A percentile compares a stretch with the other conserved stretches of the same genome.
Evolutionary conservation across 2,329 filamentous ascomycete genomes (phyloP).

Genomic region (Scedosporium aurantiacum): DNA sequence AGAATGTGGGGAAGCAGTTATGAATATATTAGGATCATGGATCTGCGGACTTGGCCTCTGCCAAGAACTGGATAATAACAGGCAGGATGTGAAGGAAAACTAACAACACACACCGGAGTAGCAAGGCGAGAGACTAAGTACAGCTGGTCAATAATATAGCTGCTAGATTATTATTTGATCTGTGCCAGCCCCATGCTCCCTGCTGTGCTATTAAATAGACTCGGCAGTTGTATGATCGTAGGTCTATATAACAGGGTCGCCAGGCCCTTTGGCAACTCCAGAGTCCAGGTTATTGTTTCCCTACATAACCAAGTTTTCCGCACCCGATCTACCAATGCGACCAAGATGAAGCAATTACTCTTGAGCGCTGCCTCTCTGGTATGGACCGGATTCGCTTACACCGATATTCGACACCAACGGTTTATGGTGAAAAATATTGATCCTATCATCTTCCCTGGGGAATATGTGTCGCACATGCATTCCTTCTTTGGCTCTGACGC

Average conservation of each 20-base stretch:
- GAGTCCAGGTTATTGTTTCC: background rate
- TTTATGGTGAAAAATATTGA: slow-evolving; percentile 24
- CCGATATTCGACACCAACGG: slow-evolving; percentile 13
- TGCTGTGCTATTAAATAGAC: background rate
- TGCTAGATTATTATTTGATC: background rate
- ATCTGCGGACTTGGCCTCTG: background rate
- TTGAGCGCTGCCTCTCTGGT: background rate
- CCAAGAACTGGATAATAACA: background rate
- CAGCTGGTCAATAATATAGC: background rate
- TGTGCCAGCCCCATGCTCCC: background rate
- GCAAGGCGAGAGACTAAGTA: too few species aligned
- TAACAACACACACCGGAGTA: too few species aligned
- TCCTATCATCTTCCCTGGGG: slow-evolving; percentile 20
- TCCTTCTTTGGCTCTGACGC: slow-evolving; percentile 25
- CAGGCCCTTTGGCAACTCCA: background rate
- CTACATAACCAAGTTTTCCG: background rate
- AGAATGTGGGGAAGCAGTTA: background rate
- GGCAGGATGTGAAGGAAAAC: background rate
- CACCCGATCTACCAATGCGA: background rate
- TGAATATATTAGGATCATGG: background rate
- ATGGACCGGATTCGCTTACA: slow-evolving; percentile 12
- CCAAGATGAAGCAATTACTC: background rate
- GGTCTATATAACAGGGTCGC: background rate
- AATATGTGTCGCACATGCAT: slow-evolving; percentile 23
- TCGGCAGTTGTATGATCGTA: background rate